Evolutionary conservation across 2,329 filamentous ascomycete species (phyloP), one percentile per base, ranked within the genome.

Genomic region (Sclerotinia subarctica): DNA sequence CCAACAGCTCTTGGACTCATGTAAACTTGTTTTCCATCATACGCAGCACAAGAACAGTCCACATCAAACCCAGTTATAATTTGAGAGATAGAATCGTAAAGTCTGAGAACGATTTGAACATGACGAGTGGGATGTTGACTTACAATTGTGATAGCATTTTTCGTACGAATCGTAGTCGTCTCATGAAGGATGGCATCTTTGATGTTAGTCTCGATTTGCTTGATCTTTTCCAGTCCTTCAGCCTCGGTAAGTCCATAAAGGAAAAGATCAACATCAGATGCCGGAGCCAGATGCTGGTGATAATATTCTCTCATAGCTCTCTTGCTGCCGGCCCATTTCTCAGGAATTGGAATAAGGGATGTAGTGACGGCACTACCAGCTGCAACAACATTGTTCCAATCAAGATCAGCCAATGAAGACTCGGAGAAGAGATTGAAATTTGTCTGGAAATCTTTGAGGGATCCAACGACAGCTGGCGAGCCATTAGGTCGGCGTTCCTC

Each of bases 11-110:
- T 85, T 2, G 93, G 93, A 3, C 90, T 88, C 32, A 88, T 88
- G 75, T 90, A 96, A 24, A 96, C 92, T 74, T 95, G 90, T 26
- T 85, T 84, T 47, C 93, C 93, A 77, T 95, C 88, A 73, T 91
- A 96, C 3, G 91, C 92, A 32, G 88, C 90, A 70, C 92, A 92
- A 0, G 91, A 90, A 76, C 90, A 93, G 76, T 95, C 92, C 60
- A 96, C 92, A 73, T 96, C 93, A 73, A 96, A 96, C 0, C 93
- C 93, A 3, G 92, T 93, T 32, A 96, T 83, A 47, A 96, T 94
- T 77, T 96, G 91, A 0, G 91, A 90, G 57, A 96, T 80, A 0
- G 89, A 93, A 75, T 92, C 92, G 81, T 96, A 96, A 49, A 95
- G 87, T 47, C 92, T 89, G 42, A 96, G 83, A 29, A 96, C 92